Conservation (phyloP, 345 rosid genomes). For the Rhodomyrtus tomentosa region DNA sequence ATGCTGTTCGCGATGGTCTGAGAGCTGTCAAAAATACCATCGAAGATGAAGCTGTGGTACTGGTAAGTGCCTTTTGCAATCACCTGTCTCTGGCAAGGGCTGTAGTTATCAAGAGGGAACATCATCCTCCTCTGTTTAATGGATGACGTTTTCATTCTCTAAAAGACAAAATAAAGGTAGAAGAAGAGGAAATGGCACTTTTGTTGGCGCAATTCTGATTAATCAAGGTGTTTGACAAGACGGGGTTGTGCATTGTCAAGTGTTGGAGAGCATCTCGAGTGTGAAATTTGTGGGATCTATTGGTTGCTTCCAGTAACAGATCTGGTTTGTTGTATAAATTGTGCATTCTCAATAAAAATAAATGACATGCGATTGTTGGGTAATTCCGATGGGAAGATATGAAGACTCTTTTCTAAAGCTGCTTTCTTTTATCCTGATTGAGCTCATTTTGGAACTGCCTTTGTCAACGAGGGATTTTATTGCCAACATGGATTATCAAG, state of each 20-base stretch:
- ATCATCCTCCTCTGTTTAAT: neutral
- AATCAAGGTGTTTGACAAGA: neutral
- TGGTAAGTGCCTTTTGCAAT: slow-evolving; percentile 32
- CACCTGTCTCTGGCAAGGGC: neutral
- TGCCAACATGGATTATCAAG: neutral
- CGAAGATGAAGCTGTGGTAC: slow-evolving; percentile 84
- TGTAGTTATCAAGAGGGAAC: neutral
- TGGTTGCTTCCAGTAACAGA: neutral
- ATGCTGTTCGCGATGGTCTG: slow-evolving; percentile 93
- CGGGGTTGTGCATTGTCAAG: neutral
- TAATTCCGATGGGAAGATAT: neutral
- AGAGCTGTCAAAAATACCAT: slow-evolving; percentile 90
- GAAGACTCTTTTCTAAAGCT: neutral
- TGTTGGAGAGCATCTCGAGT: neutral
- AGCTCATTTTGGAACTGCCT: neutral
- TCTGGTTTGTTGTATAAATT: neutral
- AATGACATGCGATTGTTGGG: neutral
- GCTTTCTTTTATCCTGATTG: neutral
- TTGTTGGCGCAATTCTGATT: neutral
- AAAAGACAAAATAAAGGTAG: neutral
- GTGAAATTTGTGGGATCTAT: neutral
- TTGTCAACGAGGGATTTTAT: neutral
- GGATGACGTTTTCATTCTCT: neutral
- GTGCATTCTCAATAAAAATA: neutral
- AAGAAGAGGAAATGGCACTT: neutral